phyloP scores from a whole-genome alignment of 768 basidiomycete genomes.

The Termitomyces sp. region DNA sequence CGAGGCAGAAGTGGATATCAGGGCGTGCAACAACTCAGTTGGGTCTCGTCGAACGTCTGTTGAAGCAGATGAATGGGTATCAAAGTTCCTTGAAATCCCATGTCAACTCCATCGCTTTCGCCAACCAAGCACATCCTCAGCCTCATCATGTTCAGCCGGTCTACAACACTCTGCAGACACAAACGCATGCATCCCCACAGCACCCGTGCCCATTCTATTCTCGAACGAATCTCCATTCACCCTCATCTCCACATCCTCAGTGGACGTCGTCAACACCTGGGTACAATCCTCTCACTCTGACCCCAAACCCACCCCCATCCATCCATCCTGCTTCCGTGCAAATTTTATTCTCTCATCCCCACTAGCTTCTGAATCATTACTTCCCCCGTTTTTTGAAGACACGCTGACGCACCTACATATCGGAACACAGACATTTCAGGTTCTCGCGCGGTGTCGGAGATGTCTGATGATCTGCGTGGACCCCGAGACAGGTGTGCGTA shows the following conservation, averaged over 20 bases:
- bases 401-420: constrained; percentile 6
- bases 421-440: constrained; percentile 10
- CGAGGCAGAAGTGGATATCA: background rate
- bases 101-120: constrained; percentile 10
- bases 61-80: constrained; percentile 13
- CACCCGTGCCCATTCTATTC: constrained; percentile 7
- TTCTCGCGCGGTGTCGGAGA: constrained; percentile 9
- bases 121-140: background rate
- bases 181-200: background rate
- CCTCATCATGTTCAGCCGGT: background rate
- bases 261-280: constrained; percentile 7
- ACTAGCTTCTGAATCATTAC: background rate
- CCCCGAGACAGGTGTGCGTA: constrained; percentile 5
- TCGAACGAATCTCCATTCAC: constrained; percentile 15
- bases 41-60: background rate
- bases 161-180: background rate
- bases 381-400: constrained; percentile 10
- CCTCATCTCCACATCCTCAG: constrained; percentile 10
- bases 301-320: background rate
- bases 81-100: constrained; percentile 8
- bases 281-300: constrained; percentile 3
- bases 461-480: constrained; percentile 14
- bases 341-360: constrained; percentile 8
- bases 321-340: constrained; percentile 12
- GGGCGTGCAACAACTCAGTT: background rate